A percentile compares a stretch with the other conserved stretches of the same genome.
phyloP scores from a whole-genome alignment of 1,139 yeast genomes.

The Taphrina flavorubra region DNA sequence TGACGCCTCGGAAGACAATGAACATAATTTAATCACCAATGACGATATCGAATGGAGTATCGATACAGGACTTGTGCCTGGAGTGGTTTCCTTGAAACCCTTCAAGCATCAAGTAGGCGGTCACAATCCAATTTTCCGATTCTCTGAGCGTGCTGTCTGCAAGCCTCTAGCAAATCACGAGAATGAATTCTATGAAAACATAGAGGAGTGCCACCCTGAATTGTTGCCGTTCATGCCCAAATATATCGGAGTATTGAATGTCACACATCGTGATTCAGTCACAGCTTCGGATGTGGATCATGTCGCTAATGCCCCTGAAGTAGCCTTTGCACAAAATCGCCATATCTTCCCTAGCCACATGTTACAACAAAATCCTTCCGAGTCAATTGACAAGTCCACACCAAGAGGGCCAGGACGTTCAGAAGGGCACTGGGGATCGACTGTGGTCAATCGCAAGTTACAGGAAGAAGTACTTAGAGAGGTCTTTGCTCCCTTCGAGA shows the following conservation, averaged over 20 bases:
- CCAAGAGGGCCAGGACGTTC: not conserved
- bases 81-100: slow-evolving; percentile 61
- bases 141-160: slow-evolving; percentile 92
- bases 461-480: slow-evolving; percentile 71
- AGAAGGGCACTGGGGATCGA: slow-evolving; percentile 59
- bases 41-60: slow-evolving; percentile 41
- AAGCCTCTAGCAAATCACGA: slow-evolving; percentile 90
- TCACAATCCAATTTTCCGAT: slow-evolving; percentile 93
- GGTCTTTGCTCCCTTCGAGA: slow-evolving; percentile 64
- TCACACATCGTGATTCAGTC: slow-evolving; percentile 64
- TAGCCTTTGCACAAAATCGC: slow-evolving; percentile 42
- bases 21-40: slow-evolving; percentile 1
- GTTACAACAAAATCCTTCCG: slow-evolving; percentile 18
- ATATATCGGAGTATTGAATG: slow-evolving; percentile 91
- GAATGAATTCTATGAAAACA: slow-evolving; percentile 86
- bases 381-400: not conserved
- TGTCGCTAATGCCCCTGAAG: slow-evolving; percentile 40
- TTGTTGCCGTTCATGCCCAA: slow-evolving; percentile 85
- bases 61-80: slow-evolving; percentile 32
- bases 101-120: slow-evolving; percentile 94
- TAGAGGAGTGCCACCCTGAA: slow-evolving; percentile 77
- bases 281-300: slow-evolving; percentile 5
- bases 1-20: slow-evolving; percentile 3
- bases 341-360: slow-evolving; percentile 43
- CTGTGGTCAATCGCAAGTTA: slow-evolving; percentile 67